These are phyloP conservation scores for Salix udensis DNA, from an alignment of 345 rosid species.

Conservation along the genomic window DNA sequence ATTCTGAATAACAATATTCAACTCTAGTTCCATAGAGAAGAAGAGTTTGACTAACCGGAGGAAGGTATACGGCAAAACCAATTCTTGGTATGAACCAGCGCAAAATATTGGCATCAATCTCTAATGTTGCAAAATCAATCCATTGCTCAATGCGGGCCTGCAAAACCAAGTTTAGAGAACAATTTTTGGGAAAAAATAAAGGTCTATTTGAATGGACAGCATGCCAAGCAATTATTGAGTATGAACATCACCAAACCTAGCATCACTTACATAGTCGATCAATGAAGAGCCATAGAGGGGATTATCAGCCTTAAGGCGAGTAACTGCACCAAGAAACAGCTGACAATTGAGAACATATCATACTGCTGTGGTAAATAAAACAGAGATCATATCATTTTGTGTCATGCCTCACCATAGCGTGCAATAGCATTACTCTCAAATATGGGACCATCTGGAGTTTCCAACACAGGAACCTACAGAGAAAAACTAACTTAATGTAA, in stretches of 20 bases:
- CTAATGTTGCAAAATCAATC: slow-evolving; percentile 79
- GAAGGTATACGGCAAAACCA: slow-evolving; percentile 54
- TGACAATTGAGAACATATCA: slow-evolving; percentile 1
- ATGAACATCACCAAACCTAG: too few relatives aligned
- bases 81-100: slow-evolving; percentile 60
- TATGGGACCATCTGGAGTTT: slow-evolving; percentile 82
- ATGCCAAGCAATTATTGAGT: too few relatives aligned
- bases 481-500: not conserved
- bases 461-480: slow-evolving; percentile 79
- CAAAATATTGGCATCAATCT: slow-evolving; percentile 62
- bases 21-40: not conserved
- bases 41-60: slow-evolving; percentile 52
- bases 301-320: slow-evolving; percentile 61
- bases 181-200: not conserved
- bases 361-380: not conserved
- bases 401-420: slow-evolving; percentile 53
- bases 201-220: not conserved
- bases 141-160: slow-evolving; percentile 91
- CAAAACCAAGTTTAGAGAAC: not conserved
- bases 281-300: slow-evolving; percentile 62
- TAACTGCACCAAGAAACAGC: slow-evolving; percentile 36
- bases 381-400: too few relatives aligned
- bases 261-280: slow-evolving; percentile 62
- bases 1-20: not conserved
- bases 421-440: slow-evolving; percentile 98